phyloP scores from a whole-genome alignment of 2,329 filamentous ascomycete genomes.

The Pezicula neosporulosa region DNA sequence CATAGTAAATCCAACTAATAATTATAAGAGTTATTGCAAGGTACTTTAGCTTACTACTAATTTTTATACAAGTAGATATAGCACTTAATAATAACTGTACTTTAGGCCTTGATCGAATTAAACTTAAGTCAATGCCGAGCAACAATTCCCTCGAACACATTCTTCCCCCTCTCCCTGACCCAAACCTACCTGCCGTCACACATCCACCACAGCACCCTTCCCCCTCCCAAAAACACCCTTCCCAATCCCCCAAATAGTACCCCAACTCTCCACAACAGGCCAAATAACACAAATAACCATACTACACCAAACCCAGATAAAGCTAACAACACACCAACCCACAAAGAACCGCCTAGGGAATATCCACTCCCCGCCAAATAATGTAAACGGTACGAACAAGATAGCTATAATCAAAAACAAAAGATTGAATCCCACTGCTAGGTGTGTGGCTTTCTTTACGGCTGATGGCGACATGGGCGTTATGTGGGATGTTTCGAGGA shows the following conservation, averaged over 20 bases:
- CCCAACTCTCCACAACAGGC: constrained; percentile 34
- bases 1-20: no score
- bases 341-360: constrained; percentile 32
- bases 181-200: not conserved
- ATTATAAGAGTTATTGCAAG: no score
- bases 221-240: constrained; percentile 4
- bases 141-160: no score
- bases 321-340: constrained; percentile 35
- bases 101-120: no score
- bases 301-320: constrained; percentile 37
- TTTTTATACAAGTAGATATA: no score
- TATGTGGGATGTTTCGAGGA: constrained; percentile 34
- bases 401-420: constrained; percentile 33
- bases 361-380: constrained; percentile 35
- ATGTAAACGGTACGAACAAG: constrained; percentile 34
- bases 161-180: not conserved
- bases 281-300: constrained; percentile 35
- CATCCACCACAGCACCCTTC: no score
- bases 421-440: constrained; percentile 33
- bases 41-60: no score
- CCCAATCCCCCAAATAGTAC: constrained; percentile 26
- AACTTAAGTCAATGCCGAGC: no score
- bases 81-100: no score
- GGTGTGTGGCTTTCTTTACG: constrained; percentile 30
- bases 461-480: constrained; percentile 36